Conservation (phyloP, 495 filamentous ascomycete genomes). For the Penicillium psychrofluorescens region DNA sequence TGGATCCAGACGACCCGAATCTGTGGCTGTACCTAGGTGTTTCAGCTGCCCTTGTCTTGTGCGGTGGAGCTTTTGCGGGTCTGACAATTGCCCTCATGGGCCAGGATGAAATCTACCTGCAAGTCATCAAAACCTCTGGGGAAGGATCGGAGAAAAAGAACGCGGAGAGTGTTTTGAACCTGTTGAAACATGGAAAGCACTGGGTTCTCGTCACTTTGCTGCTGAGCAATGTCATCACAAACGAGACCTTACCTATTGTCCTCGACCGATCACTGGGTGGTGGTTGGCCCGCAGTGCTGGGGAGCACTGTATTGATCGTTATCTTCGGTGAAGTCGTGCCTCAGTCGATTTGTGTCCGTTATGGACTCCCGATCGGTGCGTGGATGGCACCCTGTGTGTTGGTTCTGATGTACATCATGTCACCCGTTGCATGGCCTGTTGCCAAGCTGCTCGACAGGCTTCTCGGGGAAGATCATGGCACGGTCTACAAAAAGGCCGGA, state of each 20-base stretch:
- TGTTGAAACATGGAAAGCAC: slow-evolving; percentile 87
- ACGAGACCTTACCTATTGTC: slow-evolving; percentile 93
- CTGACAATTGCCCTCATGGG: slow-evolving; percentile 82
- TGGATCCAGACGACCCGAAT: slow-evolving; percentile 44
- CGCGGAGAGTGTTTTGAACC: slow-evolving; percentile 68
- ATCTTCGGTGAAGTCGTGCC: slow-evolving; percentile 97
- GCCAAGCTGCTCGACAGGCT: slow-evolving; percentile 84
- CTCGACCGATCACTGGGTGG: slow-evolving; percentile 90
- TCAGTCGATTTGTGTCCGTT: slow-evolving; percentile 93
- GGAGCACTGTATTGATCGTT: slow-evolving; percentile 89
- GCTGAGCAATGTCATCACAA: slow-evolving; percentile 94
- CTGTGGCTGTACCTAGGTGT: slow-evolving; percentile 67
- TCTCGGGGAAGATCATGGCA: slow-evolving; percentile 87
- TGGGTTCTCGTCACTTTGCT: slow-evolving; percentile 98
- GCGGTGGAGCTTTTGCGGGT: slow-evolving; percentile 92
- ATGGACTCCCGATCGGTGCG: slow-evolving; percentile 92
- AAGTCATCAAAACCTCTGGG: slow-evolving; percentile 83
- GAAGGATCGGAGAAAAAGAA: slow-evolving; percentile 75
- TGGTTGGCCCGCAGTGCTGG: slow-evolving; percentile 88
- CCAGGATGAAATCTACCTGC: slow-evolving; percentile 89
- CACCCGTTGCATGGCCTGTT: slow-evolving; percentile 79
- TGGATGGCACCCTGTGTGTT: slow-evolving; percentile 88
- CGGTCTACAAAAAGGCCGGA: slow-evolving; percentile 92
- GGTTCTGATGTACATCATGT: slow-evolving; percentile 83
- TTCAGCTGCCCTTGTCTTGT: slow-evolving; percentile 67